Evolutionary conservation across 345 rosid genomes (phyloP).

Genomic region (Salix arbutifolia): DNA sequence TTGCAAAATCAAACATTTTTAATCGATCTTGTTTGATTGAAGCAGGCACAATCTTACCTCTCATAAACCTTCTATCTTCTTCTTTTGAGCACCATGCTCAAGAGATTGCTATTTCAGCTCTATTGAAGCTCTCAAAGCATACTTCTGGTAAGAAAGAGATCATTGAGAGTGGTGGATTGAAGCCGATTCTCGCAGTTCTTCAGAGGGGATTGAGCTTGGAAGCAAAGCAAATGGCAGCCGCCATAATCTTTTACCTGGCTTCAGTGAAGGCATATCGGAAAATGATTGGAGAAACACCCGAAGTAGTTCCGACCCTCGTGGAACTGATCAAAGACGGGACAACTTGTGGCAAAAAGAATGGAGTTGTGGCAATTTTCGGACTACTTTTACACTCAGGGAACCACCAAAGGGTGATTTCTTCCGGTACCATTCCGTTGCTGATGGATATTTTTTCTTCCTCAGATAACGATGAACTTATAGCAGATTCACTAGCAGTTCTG

Average conservation of each 20-base stretch:
- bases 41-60: slow-evolving; percentile 54
- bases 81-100: slow-evolving; percentile 31
- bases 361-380: slow-evolving; percentile 53
- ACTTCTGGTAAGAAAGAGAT: slow-evolving; percentile 47
- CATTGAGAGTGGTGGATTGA: slow-evolving; percentile 55
- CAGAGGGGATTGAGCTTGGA: slow-evolving; percentile 52
- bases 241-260: slow-evolving; percentile 63
- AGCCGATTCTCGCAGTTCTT: slow-evolving; percentile 44
- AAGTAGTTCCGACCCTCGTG: slow-evolving; percentile 49
- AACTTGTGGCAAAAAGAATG: slow-evolving; percentile 58
- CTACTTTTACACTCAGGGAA: slow-evolving; percentile 47
- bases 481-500: slow-evolving; percentile 62
- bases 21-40: slow-evolving; percentile 58
- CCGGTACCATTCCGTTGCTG: slow-evolving; percentile 53
- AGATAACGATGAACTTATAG: slow-evolving; percentile 41
- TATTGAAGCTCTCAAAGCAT: slow-evolving; percentile 67
- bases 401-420: slow-evolving; percentile 44
- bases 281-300: slow-evolving; percentile 54
- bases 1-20: slow-evolving; percentile 55
- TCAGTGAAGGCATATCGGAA: slow-evolving; percentile 50
- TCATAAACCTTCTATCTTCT: slow-evolving; percentile 40
- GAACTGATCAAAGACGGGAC: slow-evolving; percentile 51
- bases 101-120: slow-evolving; percentile 59
- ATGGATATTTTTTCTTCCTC: slow-evolving; percentile 36
- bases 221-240: slow-evolving; percentile 60